Evolutionary conservation across 768 basidiomycete genomes (phyloP).

Genomic region (Auricularia cornea): DNA sequence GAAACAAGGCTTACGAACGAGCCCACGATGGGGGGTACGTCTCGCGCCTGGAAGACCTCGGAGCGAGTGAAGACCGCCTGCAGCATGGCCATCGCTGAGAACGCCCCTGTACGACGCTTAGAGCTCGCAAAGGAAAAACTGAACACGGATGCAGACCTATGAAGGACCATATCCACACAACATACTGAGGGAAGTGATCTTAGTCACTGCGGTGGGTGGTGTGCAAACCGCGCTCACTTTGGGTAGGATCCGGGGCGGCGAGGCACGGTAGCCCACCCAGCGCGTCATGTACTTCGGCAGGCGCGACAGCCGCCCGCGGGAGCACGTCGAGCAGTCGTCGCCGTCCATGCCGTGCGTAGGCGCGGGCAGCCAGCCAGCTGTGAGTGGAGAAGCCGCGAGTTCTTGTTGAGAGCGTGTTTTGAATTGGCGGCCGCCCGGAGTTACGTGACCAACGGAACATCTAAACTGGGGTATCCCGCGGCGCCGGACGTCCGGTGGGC

Average conservation of each 20-base stretch:
- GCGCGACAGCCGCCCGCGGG: conserved; percentile 17
- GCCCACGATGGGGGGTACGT: conserved; percentile 39
- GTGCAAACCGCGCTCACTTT: conserved; percentile 3
- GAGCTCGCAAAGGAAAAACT: not conserved
- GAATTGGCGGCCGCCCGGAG: too few species aligned
- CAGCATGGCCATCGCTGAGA: conserved; percentile 40
- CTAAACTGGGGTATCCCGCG: not conserved
- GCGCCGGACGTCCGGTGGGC: not conserved
- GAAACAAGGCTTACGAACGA: conserved; percentile 41
- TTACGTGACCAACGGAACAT: too few species aligned
- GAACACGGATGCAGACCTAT: conserved; percentile 20
- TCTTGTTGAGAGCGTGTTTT: too few species aligned
- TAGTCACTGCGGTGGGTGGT: not conserved
- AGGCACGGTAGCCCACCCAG: conserved; percentile 41
- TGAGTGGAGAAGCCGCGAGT: too few species aligned
- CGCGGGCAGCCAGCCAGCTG: too few species aligned
- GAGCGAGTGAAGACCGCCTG: conserved; percentile 43
- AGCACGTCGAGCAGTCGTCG: too few species aligned
- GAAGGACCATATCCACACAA: conserved; percentile 45
- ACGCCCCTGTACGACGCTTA: conserved; percentile 19
- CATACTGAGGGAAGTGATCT: conserved; percentile 12
- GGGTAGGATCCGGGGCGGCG: conserved; percentile 23
- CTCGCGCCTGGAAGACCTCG: conserved; percentile 37
- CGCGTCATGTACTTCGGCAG: conserved; percentile 31
- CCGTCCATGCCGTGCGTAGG: too few species aligned